Evolutionary conservation across 352 stramenopile species (phyloP).

Genomic region (Elongisporangium undulatum): DNA sequence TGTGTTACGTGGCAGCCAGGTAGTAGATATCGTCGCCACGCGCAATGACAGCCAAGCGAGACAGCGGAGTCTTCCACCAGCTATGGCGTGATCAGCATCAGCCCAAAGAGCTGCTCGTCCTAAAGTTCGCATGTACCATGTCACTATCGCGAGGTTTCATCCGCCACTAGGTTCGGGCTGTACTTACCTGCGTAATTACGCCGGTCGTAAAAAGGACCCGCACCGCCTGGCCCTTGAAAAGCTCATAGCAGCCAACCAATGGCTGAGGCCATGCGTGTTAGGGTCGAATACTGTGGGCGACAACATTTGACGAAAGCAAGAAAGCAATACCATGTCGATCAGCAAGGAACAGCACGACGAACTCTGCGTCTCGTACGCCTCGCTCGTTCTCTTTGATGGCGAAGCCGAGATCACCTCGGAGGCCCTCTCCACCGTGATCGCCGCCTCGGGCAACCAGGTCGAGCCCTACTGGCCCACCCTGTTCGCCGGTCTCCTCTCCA

Average conservation of each 20-base stretch:
- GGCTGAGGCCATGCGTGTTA: constrained; percentile 1
- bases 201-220: background rate
- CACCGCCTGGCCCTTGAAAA: constrained; percentile 1
- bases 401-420: constrained; percentile 82
- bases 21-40: constrained; percentile 84
- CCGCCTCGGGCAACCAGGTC: constrained; percentile 80
- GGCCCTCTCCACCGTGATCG: constrained; percentile 53
- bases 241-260: constrained; percentile 29
- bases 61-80: constrained; percentile 16
- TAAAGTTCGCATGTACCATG: background rate
- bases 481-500: constrained; percentile 64
- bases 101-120: constrained; percentile 8
- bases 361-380: constrained; percentile 80
- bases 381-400: constrained; percentile 81
- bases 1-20: constrained; percentile 80
- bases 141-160: no score
- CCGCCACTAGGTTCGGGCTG: background rate
- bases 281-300: constrained; percentile 7
- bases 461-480: constrained; percentile 82
- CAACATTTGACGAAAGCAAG: constrained; percentile 43
- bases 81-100: constrained; percentile 26
- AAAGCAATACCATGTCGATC: constrained; percentile 69
- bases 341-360: constrained; percentile 86
- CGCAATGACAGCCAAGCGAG: constrained; percentile 3
- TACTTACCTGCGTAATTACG: background rate